These are phyloP conservation scores for Diaporthe australafricana DNA, from an alignment of 2,329 filamentous ascomycete species.

Conservation along the genomic window DNA sequence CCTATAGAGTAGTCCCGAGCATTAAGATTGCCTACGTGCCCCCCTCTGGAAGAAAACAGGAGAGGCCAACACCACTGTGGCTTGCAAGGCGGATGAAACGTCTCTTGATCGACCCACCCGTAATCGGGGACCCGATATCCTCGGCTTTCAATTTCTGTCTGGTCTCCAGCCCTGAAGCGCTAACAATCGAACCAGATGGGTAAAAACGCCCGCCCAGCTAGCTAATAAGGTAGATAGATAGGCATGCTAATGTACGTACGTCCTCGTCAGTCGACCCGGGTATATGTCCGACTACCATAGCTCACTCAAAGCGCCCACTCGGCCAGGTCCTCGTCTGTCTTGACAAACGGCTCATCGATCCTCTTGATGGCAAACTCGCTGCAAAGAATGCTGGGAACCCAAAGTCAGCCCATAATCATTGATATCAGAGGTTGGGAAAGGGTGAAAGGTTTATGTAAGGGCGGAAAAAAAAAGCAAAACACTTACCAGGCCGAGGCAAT, in stretches of 20 bases:
- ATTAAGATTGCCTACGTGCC: no score
- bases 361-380: slow-evolving; percentile 94
- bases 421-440: neutral
- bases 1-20: no score
- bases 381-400: slow-evolving; percentile 82
- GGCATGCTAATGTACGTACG: neutral
- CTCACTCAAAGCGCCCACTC: slow-evolving; percentile 75
- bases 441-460: neutral
- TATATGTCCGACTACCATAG: neutral
- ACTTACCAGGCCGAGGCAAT: slow-evolving; percentile 89
- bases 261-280: neutral
- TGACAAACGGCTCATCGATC: slow-evolving; percentile 93
- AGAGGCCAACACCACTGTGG: neutral
- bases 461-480: slow-evolving; percentile 17
- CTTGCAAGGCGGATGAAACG: no score
- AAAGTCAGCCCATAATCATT: neutral
- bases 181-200: neutral
- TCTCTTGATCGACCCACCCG: no score
- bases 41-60: no score
- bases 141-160: no score
- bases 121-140: neutral
- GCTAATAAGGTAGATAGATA: neutral
- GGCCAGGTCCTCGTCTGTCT: slow-evolving; percentile 75
- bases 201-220: neutral
- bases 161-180: neutral